A percentile compares a stretch with the other conserved stretches of the same genome.
phyloP scores from a whole-genome alignment of 331 rosid species.

The Pyracantha coccinea region DNA sequence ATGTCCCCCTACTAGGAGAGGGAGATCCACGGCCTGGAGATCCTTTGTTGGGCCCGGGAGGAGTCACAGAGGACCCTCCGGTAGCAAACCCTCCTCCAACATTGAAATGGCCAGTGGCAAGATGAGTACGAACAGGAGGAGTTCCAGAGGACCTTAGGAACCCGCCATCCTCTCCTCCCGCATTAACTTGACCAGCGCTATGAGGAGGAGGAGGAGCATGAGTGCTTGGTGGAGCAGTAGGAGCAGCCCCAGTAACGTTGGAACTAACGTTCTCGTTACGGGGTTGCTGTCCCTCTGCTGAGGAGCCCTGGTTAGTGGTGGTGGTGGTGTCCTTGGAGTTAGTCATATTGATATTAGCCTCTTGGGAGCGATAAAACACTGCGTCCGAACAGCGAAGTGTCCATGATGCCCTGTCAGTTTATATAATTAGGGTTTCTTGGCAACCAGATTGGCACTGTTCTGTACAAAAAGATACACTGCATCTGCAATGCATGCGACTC shows the following conservation, averaged over 20 bases:
- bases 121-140: neutral
- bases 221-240: neutral
- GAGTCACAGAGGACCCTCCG: neutral
- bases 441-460: neutral
- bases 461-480: neutral
- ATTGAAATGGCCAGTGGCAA: neutral
- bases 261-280: neutral
- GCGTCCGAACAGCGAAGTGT: neutral
- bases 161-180: neutral
- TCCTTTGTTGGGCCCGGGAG: neutral
- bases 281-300: slow-evolving; percentile 4
- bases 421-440: neutral
- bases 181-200: neutral
- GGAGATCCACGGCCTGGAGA: neutral
- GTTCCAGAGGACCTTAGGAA: neutral
- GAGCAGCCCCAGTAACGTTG: neutral
- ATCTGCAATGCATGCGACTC: neutral
- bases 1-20: neutral
- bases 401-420: neutral
- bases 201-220: neutral
- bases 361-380: neutral
- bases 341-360: neutral
- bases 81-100: neutral
- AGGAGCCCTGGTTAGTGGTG: neutral
- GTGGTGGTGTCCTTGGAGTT: neutral